Base-by-base conservation (phyloP, 192 early-diverging fungal species). In the Umbelopsis ramanniana region DNA sequence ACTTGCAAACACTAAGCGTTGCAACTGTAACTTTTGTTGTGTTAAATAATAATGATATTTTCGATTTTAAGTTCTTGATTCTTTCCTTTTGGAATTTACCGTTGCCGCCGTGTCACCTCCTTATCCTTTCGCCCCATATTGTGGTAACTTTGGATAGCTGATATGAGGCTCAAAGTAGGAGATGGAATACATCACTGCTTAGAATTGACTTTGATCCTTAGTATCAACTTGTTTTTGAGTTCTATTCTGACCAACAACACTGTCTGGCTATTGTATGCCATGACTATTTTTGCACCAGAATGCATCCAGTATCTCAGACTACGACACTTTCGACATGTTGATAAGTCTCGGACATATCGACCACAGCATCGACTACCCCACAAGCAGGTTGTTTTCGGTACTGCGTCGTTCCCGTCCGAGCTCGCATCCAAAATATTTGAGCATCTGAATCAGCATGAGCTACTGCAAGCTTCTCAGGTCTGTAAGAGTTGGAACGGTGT, bases 1-100 rank as follows among this genome's bases (percentile, higher is more conserved):
- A n/a, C 48, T 29, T 50, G 48, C 48, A 50, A 50, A 21, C n/a
- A 50, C 14, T 50, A 50, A 50, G 48, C 48, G 48, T 50, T 50
- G 48, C n/a, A 50, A 50, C 48, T 50, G 15, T 50, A 50, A 50
- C 48, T 50, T n/a, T 10, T 50, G 14, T 21, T 21, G 6, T 17
- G 17, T 17, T 50, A 12, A 50, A 50, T 50, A 50, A 21, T 19
- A 50, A 19, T 50, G 1, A 5, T 8, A 10, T 50, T 50, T 21
- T 50, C 5, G 5, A 8, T 6, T 50, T n/a, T 50, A 15, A 17
- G 11, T 50, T 50, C 6, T n/a, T 50, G 17, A 17, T 6, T 50
- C n/a, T 50, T 15, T 21, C n/a, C n/a, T 50, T 50, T 50, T 5
- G n/a, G 19, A 50, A 6, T 50, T 50, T 50, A n/a, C n/a, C 48